Conservation (phyloP, 768 basidiomycete species). For the Collybia sordida region DNA sequence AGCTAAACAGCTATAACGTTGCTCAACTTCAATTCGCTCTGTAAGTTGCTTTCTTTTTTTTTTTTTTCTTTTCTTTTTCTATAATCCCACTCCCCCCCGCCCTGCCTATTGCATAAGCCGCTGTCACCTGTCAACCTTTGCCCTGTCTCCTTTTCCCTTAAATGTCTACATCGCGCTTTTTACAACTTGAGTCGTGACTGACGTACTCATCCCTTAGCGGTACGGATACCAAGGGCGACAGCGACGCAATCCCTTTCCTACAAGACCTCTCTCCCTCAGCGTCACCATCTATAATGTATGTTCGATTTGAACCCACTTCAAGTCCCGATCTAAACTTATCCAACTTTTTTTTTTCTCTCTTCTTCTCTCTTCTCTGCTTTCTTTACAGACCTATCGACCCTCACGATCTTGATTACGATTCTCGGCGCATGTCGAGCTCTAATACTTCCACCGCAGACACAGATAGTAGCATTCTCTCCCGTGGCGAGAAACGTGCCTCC, state of each 20-base stretch:
- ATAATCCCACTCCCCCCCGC: neutral
- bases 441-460: constrained; percentile 68
- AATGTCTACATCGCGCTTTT: constrained; percentile 4
- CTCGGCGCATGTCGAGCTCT: constrained; percentile 78
- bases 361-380: constrained; percentile 4
- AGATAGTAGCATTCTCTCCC: constrained; percentile 60
- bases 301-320: constrained; percentile 12
- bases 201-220: constrained; percentile 21
- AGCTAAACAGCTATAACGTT: constrained; percentile 61
- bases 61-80: too few relatives aligned
- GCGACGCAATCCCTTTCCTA: constrained; percentile 38
- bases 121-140: constrained; percentile 26
- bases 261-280: constrained; percentile 47
- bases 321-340: constrained; percentile 1
- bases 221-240: constrained; percentile 37
- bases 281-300: constrained; percentile 48
- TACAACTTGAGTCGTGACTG: constrained; percentile 3
- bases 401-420: constrained; percentile 53
- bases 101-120: constrained; percentile 18
- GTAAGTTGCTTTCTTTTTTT: constrained; percentile 31
- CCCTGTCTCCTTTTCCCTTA: constrained; percentile 17
- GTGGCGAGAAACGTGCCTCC: constrained; percentile 57
- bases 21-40: constrained; percentile 62
- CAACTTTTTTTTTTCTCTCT: neutral
- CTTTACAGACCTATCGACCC: constrained; percentile 19